Evolutionary conservation across 345 rosid species (phyloP), one percentile per base, ranked within the genome.

Genomic region (Chamaenerion angustifolium): DNA sequence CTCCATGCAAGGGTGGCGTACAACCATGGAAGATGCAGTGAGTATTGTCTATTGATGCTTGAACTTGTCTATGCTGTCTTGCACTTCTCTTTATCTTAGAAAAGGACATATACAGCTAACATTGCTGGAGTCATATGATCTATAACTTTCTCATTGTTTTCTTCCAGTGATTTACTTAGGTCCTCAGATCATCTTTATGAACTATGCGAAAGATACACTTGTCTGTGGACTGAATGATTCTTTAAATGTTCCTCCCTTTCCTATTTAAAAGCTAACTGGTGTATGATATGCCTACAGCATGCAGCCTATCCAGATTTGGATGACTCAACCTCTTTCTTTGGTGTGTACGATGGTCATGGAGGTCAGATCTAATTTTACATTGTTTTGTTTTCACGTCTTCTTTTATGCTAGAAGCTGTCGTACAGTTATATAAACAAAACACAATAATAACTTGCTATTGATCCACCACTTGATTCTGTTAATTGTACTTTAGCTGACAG

Each of bases 1-100:
- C 6, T 92, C 96, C 19, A 92, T 92, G 98, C 98, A 92, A 74
- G 98, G 98, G 47, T 87, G 98, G 98, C 98, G 98, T 49, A 85
- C 96, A 31, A 65, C 83, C 41, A 92, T 92, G 98, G 98, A 92
- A 74, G 98, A 92, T 65, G 96, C 98, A 8, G 98, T 90, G 73
- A 80, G 96, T 77, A 31, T 50, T 13, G 16, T 31, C 10, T 25
- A 49, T 48, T 47, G 18, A 18, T 52, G 56, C n/a, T 41, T 52
- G 5, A 5, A 23, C 27, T 23, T 23, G 27, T 23, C 27, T 23
- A 23, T 15, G 15, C 18, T 51, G 16, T 10, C 16, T 0, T 40
- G 23, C 45, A 6, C 40, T 14, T 42, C 17, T 11, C 27, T 37
- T 9, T 14, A 42, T 12, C 10, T 9, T 16, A 8, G 13, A 42